A percentile compares a stretch with the other conserved stretches of the same genome.
These are phyloP conservation scores for Fragaria iinumae DNA, from an alignment of 306 rosid genomes.

Conservation along the genomic window DNA sequence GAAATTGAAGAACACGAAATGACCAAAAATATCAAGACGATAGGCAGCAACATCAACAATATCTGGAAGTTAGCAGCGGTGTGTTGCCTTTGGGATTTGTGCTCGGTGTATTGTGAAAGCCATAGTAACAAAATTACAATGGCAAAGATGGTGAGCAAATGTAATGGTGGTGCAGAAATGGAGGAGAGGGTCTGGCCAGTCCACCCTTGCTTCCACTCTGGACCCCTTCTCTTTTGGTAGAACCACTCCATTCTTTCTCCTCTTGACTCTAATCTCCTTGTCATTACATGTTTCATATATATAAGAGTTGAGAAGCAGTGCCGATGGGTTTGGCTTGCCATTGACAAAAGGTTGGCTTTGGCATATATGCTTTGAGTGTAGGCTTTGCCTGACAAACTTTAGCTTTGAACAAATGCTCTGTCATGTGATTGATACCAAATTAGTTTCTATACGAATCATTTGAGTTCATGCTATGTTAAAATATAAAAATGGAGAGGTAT, in stretches of 20 bases:
- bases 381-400: constrained; percentile 25
- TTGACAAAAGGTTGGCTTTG: constrained; percentile 33
- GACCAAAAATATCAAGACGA: constrained; percentile 45
- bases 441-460: constrained; percentile 13
- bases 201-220: constrained; percentile 68
- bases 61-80: constrained; percentile 48
- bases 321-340: constrained; percentile 30
- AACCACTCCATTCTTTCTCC: constrained; percentile 56
- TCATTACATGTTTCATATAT: constrained; percentile 6
- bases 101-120: constrained; percentile 47
- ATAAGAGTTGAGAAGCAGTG: neutral
- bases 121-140: constrained; percentile 64
- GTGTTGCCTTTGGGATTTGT: constrained; percentile 40
- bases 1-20: constrained; percentile 47
- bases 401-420: constrained; percentile 34
- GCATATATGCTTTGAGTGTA: constrained; percentile 79
- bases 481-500: neutral
- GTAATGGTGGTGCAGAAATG: constrained; percentile 57
- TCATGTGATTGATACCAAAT: constrained; percentile 33
- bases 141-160: constrained; percentile 54
- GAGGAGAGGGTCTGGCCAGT: constrained; percentile 46
- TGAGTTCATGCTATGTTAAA: neutral
- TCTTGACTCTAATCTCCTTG: neutral
- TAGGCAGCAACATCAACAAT: constrained; percentile 46
- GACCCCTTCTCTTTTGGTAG: constrained; percentile 54